These are phyloP conservation scores for Aspergillus eucalypticola DNA, from an alignment of 2,329 filamentous ascomycete genomes.

Conservation along the genomic window DNA sequence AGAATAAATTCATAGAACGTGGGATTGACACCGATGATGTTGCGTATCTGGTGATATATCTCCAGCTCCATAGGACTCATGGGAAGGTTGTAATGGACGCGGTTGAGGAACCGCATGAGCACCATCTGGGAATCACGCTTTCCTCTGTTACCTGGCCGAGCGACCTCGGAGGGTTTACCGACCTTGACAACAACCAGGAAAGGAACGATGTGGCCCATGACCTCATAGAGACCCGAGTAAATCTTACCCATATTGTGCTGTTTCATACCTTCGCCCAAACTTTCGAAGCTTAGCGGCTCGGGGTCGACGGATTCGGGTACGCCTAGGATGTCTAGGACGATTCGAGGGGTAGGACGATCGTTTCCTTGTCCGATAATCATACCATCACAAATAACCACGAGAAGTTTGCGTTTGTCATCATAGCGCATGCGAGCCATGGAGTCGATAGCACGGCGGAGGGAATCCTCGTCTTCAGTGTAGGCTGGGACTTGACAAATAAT, in stretches of 20 bases:
- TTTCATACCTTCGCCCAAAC: conserved; percentile 90
- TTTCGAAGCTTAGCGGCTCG: conserved; percentile 94
- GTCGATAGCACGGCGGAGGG: conserved; percentile 92
- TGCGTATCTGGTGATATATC: conserved; percentile 97
- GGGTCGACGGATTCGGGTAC: conserved; percentile 93
- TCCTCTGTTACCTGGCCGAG: conserved; percentile 85
- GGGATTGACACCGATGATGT: conserved; percentile 97
- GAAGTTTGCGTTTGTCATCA: conserved; percentile 97
- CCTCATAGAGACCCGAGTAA: conserved; percentile 96
- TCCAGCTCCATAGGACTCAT: conserved; percentile 97
- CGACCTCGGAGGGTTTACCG: conserved; percentile 77
- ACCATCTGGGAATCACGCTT: conserved; percentile 99
- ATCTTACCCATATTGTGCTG: conserved; percentile 99
- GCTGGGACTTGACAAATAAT: conserved; percentile 96
- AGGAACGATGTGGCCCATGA: conserved; percentile 95
- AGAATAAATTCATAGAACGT: conserved; percentile 97
- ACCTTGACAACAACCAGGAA: conserved; percentile 97
- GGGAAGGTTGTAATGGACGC: conserved; percentile 92
- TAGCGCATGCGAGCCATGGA: conserved; percentile 94
- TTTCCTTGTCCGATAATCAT: conserved; percentile 99
- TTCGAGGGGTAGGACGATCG: conserved; percentile 89
- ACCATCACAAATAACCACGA: conserved; percentile 94
- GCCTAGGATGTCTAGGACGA: conserved; percentile 94
- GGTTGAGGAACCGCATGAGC: conserved; percentile 98
- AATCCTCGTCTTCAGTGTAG: conserved; percentile 98